Evolutionary conservation across 495 filamentous ascomycete genomes (phyloP), one percentile per base, ranked within the genome.

Genomic region (Penicillium desertorum): DNA sequence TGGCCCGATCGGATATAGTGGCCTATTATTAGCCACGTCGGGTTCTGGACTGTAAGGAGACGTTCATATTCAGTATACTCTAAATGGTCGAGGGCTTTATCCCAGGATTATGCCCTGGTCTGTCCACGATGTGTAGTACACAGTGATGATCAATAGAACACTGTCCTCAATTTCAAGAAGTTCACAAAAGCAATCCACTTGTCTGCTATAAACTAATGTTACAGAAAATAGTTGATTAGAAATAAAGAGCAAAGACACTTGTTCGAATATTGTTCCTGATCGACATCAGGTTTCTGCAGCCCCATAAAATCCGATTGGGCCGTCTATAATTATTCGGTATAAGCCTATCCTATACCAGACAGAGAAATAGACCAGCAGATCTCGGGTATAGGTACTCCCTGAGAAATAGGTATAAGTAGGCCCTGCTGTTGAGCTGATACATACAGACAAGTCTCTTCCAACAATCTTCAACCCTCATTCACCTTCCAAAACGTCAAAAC

Each of bases 191-290:
- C 0, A 30, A 30, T 10, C 7, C 29, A 10, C 8, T 36, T 36
- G 4, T 14, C 4, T 4, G 6, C 11, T 5, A 5, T 34, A 11
- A 5, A 34, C 11, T 34, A 10, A 14, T 34, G 10, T 32, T 32
- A 12, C 11, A 11, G 11, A 5, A 37, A 37, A 8, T 2, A 7
- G 34, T 37, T n/a, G 14, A n/a, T 37, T 37, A 16, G 74, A 90
- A 9, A 29, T 6, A 0, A 47, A 47, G 4, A 30, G 8, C 16
- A 25, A 9, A 4, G 2, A 30, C n/a, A 29, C n/a, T 1, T 30
- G 22, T 8, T 7, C 6, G 32, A 29, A 19, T 11, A 16, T 3
- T 11, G 45, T 19, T 29, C 27, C 17, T 22, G 45, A 30, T 47
- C 27, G 45, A 30, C 45, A 30, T 30, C 45, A 25, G 9, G 45